A percentile compares a stretch with the other conserved stretches of the same genome.
Evolutionary conservation across 257 asterid species (phyloP).

Genomic region (Lantana camara): DNA sequence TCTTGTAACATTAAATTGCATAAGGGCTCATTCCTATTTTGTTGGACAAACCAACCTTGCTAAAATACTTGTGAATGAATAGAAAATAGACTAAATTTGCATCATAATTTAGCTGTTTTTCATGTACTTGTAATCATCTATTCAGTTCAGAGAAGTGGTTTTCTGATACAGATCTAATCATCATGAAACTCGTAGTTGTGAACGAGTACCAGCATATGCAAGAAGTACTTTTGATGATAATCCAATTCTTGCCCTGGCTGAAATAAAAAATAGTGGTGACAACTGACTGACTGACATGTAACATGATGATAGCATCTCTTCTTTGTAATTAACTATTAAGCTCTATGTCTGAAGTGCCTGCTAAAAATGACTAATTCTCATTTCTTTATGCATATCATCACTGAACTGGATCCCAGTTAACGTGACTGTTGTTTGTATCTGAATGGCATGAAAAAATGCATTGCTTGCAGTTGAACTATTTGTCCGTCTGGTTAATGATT

Average conservation of each 20-base stretch:
- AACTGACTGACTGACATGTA: no score
- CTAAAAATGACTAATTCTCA: not conserved
- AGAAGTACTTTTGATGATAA: not conserved
- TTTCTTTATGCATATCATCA: not conserved
- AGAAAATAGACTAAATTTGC: not conserved
- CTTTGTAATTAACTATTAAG: not conserved
- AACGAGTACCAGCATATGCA: not conserved
- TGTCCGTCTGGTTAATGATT: no score
- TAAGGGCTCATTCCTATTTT: not conserved
- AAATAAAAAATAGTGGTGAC: constrained; percentile 2
- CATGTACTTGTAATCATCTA: constrained; percentile 9
- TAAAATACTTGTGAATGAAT: not conserved
- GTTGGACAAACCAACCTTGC: not conserved
- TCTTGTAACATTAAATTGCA: not conserved
- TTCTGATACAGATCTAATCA: not conserved
- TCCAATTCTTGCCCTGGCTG: not conserved
- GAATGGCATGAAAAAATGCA: constrained; percentile 5
- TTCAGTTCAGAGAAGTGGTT: not conserved
- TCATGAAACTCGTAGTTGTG: no score
- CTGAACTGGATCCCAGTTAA: not conserved
- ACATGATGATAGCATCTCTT: constrained; percentile 1
- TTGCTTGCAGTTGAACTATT: constrained; percentile 6
- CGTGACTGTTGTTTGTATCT: constrained; percentile 3
- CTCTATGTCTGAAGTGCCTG: not conserved
- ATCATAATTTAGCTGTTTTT: not conserved